Evolutionary conservation across 108 stramenopile genomes (phyloP).

Genomic region (Fragilaria crotonensis): DNA sequence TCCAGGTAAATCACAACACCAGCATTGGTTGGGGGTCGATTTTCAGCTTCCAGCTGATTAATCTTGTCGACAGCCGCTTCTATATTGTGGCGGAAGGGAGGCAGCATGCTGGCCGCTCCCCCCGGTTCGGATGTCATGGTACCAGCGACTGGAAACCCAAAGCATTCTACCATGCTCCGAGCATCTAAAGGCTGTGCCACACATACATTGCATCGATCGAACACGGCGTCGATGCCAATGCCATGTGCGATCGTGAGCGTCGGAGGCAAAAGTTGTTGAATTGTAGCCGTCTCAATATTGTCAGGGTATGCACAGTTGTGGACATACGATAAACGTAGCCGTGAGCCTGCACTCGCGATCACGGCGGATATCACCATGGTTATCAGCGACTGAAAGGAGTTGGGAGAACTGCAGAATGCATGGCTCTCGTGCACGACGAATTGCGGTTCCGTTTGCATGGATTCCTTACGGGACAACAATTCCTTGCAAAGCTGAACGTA

Average conservation of each 20-base stretch:
- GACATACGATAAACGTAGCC: neutral
- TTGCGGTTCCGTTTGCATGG: neutral
- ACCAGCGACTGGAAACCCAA: conserved; percentile 4
- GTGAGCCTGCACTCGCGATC: neutral
- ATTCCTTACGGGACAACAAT: neutral
- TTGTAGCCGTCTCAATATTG: neutral
- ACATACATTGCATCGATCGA: neutral
- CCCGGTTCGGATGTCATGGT: neutral
- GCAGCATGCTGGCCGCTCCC: neutral
- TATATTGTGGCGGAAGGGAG: neutral
- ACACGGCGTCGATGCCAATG: neutral
- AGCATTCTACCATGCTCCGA: neutral
- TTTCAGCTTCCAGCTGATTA: neutral
- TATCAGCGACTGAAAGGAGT: neutral
- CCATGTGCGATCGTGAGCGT: neutral
- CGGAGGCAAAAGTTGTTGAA: neutral
- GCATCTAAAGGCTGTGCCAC: neutral
- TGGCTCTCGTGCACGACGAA: neutral
- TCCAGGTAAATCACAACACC: conserved; percentile 1
- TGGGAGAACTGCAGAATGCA: neutral
- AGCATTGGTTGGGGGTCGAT: neutral
- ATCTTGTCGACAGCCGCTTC: neutral
- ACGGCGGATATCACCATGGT: neutral
- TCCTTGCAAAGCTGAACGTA: neutral
- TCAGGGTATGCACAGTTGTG: neutral